Evolutionary conservation across 805 yeast genomes (phyloP), one percentile per base, ranked within the genome.

Genomic region (Metschnikowia amazonensis): DNA sequence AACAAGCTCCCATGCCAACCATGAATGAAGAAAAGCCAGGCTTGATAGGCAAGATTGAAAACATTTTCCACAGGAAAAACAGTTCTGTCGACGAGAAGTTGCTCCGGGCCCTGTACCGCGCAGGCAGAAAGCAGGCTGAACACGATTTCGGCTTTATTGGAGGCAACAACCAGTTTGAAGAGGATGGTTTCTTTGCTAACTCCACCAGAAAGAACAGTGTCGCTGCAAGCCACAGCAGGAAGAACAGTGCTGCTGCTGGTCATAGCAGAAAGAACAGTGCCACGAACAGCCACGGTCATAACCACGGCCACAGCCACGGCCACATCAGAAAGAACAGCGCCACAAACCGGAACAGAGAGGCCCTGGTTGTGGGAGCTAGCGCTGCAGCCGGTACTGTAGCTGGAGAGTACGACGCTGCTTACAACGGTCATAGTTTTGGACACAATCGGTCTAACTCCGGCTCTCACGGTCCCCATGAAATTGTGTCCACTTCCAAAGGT

Each of bases 401-500:
- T 13, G 52, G 47, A 14, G 33, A 37, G 33, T 23, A 28, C 9
- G 41, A 37, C n/a, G 18, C 41, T n/a, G 18, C 23, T 10, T 18
- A 20, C 33, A 3, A n/a, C 28, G 28, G 29, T 20, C 38, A 28
- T n/a, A 16, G 23, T 16, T 30, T 25, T 16, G 33, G 40, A n/a
- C 40, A 36, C 13, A 21, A 17, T 16, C 25, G 33, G 17, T 46
- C 43, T 21, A 25, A 41, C 30, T 29, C 43, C 11, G 33, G 16
- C 25, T 34, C 40, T 8, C 10, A 30, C 13, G 43, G 21, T 11
- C 37, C 50, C 11, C 34, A 37, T 30, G 47, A 46, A 36, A 36
- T 33, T 31, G 43, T 33, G 9, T 18, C 48, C 8, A 42, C 45
- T 40, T 47, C 53, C 13, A 47, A 44, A 28, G 72, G 72, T 42